Base-by-base conservation (phyloP, 768 basidiomycete species). In the Leccinum incarnatum region DNA sequence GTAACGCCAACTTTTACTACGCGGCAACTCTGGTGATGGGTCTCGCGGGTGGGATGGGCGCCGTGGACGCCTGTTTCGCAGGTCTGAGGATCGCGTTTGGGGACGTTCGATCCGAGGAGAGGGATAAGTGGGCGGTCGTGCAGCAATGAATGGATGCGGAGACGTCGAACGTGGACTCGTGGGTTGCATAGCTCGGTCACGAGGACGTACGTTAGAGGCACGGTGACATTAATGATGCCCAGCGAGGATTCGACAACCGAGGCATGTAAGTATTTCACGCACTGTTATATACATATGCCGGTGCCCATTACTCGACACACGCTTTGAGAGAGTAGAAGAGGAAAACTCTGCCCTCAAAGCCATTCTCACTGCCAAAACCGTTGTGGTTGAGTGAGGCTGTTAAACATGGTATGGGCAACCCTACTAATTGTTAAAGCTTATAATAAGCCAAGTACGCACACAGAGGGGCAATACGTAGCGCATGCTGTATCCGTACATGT, bases 1-100 rank as follows among this genome's bases (percentile, higher is more conserved):
- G 94, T 2, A 98, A 99, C 67, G 95, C 96, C 49, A 98, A 98
- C 72, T 99, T 99, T 75, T 98, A 92, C 76, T 99, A 98, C 67
- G 97, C 97, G 0, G 87, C 89, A 4, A 98, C 95, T 2, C 79
- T 98, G 60, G 96, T 99, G 15, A 94, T 95, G 72, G 95, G 93
- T 0, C 81, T 94, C 62, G 89, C 87, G 3, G 89, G 91, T 62
- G 94, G 93, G 0, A 83, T 89, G n/a, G 88, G 88, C 17, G 67
- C 95, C 12, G 77, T 93, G 2, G 96, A 97, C 68, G 85, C 84
- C 29, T 77, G 92, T 29, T 91, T 88, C 80, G 91, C 94, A 0
- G 89, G 89, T n/a, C 76, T 95, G 69, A 78, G 88, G 64, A 81
- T 87, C 63, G 86, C 89, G 4, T 82, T 92, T 58, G 88, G 87